A percentile compares a stretch with the other conserved stretches of the same genome.
Conservation (phyloP, 2,329 filamentous ascomycete genomes). For the Pyrenochaeta sp. region DNA sequence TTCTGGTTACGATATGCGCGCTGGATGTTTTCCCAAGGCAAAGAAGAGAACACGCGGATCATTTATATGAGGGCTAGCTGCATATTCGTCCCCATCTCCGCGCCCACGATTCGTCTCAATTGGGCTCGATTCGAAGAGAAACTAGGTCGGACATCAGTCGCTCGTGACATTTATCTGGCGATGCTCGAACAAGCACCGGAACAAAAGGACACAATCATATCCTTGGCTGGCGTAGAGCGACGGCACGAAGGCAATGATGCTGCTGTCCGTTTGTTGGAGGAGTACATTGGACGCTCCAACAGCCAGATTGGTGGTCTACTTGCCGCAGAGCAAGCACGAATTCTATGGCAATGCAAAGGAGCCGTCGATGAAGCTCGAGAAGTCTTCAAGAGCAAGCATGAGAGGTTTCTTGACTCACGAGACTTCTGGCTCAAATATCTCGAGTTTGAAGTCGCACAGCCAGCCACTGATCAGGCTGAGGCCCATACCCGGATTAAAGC, state of each 20-base stretch:
- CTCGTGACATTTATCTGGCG: conserved; percentile 83
- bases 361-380: conserved; percentile 81
- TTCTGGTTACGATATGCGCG: conserved; percentile 98
- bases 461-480: conserved; percentile 72
- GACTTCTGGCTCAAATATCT: conserved; percentile 92
- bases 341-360: conserved; percentile 89
- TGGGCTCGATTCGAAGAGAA: conserved; percentile 97
- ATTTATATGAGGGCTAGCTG: conserved; percentile 90
- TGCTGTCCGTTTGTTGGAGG: conserved; percentile 83
- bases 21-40: conserved; percentile 82
- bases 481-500: conserved; percentile 77
- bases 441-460: conserved; percentile 86
- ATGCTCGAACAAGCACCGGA: conserved; percentile 80
- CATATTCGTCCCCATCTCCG: conserved; percentile 85
- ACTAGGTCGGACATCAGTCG: conserved; percentile 76
- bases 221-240: conserved; percentile 85
- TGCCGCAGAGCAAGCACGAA: conserved; percentile 84
- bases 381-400: conserved; percentile 81
- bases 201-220: conserved; percentile 86
- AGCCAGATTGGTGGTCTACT: conserved; percentile 85
- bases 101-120: conserved; percentile 83
- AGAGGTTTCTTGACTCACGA: conserved; percentile 84
- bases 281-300: conserved; percentile 77
- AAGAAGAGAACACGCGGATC: conserved; percentile 88
- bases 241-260: conserved; percentile 84